Evolutionary conservation across 768 basidiomycete species (phyloP).

Genomic region (Dentipellis sp.): DNA sequence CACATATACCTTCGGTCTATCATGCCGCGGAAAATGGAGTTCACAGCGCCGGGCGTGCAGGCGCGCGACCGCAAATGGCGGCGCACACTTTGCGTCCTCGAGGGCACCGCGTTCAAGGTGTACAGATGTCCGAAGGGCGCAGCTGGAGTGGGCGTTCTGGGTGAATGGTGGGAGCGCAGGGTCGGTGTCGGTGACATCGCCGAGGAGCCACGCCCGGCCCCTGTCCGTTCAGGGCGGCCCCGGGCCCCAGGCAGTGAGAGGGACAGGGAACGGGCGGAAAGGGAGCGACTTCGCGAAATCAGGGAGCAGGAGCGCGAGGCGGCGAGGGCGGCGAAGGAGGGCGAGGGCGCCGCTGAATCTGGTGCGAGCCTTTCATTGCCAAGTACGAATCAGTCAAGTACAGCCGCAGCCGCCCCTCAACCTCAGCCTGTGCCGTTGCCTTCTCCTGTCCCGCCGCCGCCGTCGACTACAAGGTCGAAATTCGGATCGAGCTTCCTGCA

Average conservation of each 20-base stretch:
- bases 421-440: background rate
- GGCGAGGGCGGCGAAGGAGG: background rate
- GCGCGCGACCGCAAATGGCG: constrained; percentile 91
- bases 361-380: background rate
- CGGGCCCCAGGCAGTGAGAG: constrained; percentile 18
- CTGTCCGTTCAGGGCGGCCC: constrained; percentile 20
- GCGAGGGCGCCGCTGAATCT: background rate
- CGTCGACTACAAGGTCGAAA: background rate
- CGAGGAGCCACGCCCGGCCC: constrained; percentile 14
- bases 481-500: background rate
- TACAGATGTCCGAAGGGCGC: constrained; percentile 47
- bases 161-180: constrained; percentile 71
- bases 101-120: constrained; percentile 84
- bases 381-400: background rate
- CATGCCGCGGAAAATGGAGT: constrained; percentile 93
- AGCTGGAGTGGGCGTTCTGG: constrained; percentile 37
- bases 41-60: constrained; percentile 73
- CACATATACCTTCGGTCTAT: constrained; percentile 69
- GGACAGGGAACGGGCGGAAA: constrained; percentile 6
- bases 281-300: background rate
- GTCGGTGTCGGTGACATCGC: constrained; percentile 64
- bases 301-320: background rate
- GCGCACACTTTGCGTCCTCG: constrained; percentile 76
- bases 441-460: background rate
- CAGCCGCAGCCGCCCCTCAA: background rate